Percentiles rank a stretch among this genome's conserved stretches.
These are phyloP conservation scores for Hibiscus tridactylites DNA, from an alignment of 345 rosid genomes.

Conservation along the genomic window DNA sequence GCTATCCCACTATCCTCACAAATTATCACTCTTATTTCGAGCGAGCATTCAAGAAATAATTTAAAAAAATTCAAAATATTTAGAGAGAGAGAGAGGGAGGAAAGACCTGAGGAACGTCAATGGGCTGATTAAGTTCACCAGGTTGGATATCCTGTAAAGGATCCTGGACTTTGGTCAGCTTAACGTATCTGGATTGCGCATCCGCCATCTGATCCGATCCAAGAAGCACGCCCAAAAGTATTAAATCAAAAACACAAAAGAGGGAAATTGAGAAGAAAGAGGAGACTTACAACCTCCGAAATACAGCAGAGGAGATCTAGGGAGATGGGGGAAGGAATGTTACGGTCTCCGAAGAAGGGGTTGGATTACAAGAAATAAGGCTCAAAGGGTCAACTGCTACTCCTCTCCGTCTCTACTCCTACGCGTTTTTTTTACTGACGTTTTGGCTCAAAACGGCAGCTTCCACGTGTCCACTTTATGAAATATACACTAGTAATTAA, in stretches of 20 bases:
- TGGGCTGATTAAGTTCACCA: conserved; percentile 96
- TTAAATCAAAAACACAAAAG: neutral
- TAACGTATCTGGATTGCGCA: conserved; percentile 68
- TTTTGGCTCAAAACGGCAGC: too few species aligned
- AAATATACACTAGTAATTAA: too few species aligned
- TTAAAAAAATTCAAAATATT: too few species aligned
- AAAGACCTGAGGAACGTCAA: conserved; percentile 83
- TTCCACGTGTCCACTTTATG: too few species aligned
- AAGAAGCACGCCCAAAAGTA: neutral
- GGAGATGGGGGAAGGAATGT: too few species aligned
- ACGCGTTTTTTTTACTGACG: too few species aligned
- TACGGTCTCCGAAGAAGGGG: neutral
- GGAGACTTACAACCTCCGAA: neutral
- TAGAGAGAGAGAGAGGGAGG: neutral
- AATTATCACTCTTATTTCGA: neutral
- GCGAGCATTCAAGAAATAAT: neutral
- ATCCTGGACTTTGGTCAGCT: conserved; percentile 69
- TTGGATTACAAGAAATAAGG: neutral
- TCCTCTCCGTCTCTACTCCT: too few species aligned
- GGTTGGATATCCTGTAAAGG: conserved; percentile 37
- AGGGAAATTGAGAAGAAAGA: neutral
- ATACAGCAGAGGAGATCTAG: neutral
- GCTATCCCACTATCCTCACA: neutral
- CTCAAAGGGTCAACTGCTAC: neutral
- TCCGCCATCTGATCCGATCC: conserved; percentile 57